phyloP scores from a whole-genome alignment of 257 asterid genomes.

The Solanum chmielewskii region DNA sequence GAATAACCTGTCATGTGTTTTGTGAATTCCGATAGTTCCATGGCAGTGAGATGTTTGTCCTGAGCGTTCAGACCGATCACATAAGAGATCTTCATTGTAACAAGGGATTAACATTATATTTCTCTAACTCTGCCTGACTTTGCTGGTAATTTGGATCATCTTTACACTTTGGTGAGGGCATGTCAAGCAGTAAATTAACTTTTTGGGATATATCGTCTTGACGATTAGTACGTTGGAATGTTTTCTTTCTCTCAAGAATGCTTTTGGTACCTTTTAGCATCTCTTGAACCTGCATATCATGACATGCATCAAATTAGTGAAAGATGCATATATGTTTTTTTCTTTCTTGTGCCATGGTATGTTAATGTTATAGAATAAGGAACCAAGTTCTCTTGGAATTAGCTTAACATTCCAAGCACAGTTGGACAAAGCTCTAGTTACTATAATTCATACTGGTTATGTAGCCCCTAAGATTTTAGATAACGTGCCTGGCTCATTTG shows the following conservation, averaged over 20 bases:
- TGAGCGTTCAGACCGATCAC: not conserved
- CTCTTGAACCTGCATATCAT: conserved; percentile 42
- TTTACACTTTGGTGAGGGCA: not conserved
- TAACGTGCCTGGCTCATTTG: conserved; percentile 68
- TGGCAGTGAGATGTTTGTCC: not conserved
- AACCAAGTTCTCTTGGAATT: not conserved
- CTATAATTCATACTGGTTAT: not conserved
- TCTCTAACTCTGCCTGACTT: not conserved
- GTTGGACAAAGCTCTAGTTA: not conserved
- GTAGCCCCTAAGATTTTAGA: not conserved
- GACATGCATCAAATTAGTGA: not conserved
- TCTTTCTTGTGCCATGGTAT: not conserved
- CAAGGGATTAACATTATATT: not conserved
- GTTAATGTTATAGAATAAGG: not conserved
- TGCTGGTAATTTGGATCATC: not conserved
- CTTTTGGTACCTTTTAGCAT: conserved; percentile 71
- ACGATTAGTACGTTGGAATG: conserved; percentile 54
- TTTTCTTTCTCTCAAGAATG: conserved; percentile 40
- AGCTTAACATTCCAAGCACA: not conserved
- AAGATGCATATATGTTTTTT: not conserved
- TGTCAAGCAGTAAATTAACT: conserved; percentile 7
- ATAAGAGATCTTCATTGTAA: not conserved
- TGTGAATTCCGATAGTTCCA: not conserved
- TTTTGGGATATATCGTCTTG: conserved; percentile 34
- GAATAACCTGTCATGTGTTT: not conserved